These are phyloP conservation scores for Tuber indicum DNA, from an alignment of 495 filamentous ascomycete genomes.

Conservation along the genomic window DNA sequence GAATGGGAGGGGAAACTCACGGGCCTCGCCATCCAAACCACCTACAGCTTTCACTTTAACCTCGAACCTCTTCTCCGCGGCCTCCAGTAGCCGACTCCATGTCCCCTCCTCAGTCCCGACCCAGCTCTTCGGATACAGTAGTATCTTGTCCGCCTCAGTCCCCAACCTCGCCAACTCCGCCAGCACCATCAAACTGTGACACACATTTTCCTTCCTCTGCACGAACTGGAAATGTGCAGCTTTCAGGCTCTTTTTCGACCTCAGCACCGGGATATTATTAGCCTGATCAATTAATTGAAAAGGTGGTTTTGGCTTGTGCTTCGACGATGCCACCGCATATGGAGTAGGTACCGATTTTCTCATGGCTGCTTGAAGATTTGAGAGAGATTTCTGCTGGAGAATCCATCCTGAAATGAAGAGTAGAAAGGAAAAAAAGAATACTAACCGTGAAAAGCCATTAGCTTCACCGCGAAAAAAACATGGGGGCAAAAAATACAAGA, in stretches of 20 bases:
- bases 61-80: slow-evolving; percentile 57
- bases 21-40: slow-evolving; percentile 8
- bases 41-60: slow-evolving; percentile 47
- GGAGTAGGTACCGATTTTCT: slow-evolving; percentile 42
- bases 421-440: slow-evolving; percentile 57
- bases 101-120: slow-evolving; percentile 43
- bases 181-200: slow-evolving; percentile 71
- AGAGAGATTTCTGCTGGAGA: slow-evolving; percentile 63
- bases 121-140: slow-evolving; percentile 61
- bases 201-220: slow-evolving; percentile 61
- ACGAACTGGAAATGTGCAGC: slow-evolving; percentile 70
- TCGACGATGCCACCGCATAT: neutral
- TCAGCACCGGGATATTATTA: slow-evolving; percentile 15
- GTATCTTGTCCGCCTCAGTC: slow-evolving; percentile 57
- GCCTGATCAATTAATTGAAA: slow-evolving; percentile 15
- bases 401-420: slow-evolving; percentile 67
- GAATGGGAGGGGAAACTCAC: slow-evolving; percentile 5
- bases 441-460: slow-evolving; percentile 15
- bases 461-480: neutral
- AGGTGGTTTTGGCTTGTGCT: slow-evolving; percentile 25
- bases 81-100: slow-evolving; percentile 51
- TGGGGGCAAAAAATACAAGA: neutral
- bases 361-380: slow-evolving; percentile 55
- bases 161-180: slow-evolving; percentile 56
- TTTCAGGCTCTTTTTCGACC: slow-evolving; percentile 50